Evolutionary conservation across 352 stramenopile species (phyloP).

Genomic region (Thalassiosira oceanica): DNA sequence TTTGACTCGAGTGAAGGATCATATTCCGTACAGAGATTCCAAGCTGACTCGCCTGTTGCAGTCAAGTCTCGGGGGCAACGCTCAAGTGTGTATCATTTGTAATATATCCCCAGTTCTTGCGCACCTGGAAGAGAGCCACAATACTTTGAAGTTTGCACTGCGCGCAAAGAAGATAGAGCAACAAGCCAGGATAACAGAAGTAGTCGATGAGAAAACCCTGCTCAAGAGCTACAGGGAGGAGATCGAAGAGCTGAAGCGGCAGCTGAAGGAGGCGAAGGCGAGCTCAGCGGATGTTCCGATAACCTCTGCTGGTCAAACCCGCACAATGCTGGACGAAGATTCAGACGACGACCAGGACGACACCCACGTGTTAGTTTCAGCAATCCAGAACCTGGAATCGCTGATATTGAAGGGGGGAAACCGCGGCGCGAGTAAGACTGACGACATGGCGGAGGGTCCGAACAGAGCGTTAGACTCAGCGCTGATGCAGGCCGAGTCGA

Average conservation of each 20-base stretch:
- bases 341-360: slow-evolving; percentile 52
- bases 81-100: slow-evolving; percentile 96
- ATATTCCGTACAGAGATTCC: slow-evolving; percentile 96
- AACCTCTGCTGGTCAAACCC: not conserved
- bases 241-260: slow-evolving; percentile 82
- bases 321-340: not conserved
- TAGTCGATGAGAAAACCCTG: slow-evolving; percentile 90
- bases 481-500: too few species aligned
- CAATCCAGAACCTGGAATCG: slow-evolving; percentile 75
- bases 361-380: slow-evolving; percentile 58
- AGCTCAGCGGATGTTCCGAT: not conserved
- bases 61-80: slow-evolving; percentile 92
- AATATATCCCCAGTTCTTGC: slow-evolving; percentile 87
- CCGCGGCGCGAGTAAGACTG: slow-evolving; percentile 14
- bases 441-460: not conserved
- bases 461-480: too few species aligned
- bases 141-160: slow-evolving; percentile 94
- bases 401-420: slow-evolving; percentile 68
- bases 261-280: slow-evolving; percentile 68
- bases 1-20: slow-evolving; percentile 27
- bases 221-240: slow-evolving; percentile 85
- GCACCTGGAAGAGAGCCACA: slow-evolving; percentile 90
- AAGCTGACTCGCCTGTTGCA: slow-evolving; percentile 98
- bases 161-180: slow-evolving; percentile 91
- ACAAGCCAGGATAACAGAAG: slow-evolving; percentile 76